phyloP scores from a whole-genome alignment of 805 yeast genomes.

The Yarrowia sp. region DNA sequence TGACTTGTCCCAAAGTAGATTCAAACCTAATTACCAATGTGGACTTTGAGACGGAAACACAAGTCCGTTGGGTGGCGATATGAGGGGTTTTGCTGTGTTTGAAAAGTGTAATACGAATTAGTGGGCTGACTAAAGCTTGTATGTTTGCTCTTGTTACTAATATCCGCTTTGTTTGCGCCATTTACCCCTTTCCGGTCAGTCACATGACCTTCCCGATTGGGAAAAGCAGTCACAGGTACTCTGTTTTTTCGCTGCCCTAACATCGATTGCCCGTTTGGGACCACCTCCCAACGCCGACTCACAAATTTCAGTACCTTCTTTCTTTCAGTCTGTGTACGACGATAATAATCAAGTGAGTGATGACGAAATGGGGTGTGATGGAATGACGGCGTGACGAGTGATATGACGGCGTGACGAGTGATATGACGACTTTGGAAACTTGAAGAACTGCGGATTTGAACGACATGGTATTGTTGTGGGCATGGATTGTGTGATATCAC shows the following conservation, averaged over 20 bases:
- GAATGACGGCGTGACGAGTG: neutral
- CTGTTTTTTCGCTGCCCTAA: neutral
- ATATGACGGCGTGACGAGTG: neutral
- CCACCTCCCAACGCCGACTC: constrained; percentile 25
- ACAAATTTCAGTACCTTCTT: constrained; percentile 27
- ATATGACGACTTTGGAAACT: neutral
- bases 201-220: constrained; percentile 8
- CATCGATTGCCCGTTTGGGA: neutral
- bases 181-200: too few relatives aligned
- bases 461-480: neutral
- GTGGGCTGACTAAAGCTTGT: too few relatives aligned
- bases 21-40: too few relatives aligned
- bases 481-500: neutral
- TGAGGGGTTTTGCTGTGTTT: too few relatives aligned
- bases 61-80: neutral
- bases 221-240: constrained; percentile 20
- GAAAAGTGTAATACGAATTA: too few relatives aligned
- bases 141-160: too few relatives aligned
- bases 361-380: neutral
- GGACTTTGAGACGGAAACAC: neutral
- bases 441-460: too few relatives aligned
- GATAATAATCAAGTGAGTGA: constrained; percentile 23
- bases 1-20: too few relatives aligned
- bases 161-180: too few relatives aligned
- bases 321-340: constrained; percentile 25